A percentile compares a stretch with the other conserved stretches of the same genome.
These are phyloP conservation scores for Termitomyces sp. DNA, from an alignment of 768 basidiomycete species.

Conservation along the genomic window DNA sequence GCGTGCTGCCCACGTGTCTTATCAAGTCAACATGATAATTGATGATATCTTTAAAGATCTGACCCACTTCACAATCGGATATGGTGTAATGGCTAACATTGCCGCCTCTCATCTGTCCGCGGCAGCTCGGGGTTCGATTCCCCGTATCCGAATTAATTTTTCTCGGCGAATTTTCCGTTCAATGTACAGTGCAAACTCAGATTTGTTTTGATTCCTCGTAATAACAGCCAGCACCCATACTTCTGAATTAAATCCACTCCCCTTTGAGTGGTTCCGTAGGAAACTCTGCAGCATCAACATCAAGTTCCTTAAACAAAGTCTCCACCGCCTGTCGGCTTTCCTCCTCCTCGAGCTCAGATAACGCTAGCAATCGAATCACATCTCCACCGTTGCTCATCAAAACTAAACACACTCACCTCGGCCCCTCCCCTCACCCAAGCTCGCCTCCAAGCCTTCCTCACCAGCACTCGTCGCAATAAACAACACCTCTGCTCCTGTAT, in stretches of 20 bases:
- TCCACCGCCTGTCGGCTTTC: conserved; percentile 34
- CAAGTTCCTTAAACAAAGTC: conserved; percentile 40
- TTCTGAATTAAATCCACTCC: conserved; percentile 35
- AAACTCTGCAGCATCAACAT: conserved; percentile 32
- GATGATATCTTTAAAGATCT: no score
- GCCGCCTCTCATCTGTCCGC: conserved; percentile 52
- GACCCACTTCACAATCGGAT: conserved; percentile 20
- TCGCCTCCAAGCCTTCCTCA: conserved; percentile 40
- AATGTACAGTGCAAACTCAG: no score
- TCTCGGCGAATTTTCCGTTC: no score
- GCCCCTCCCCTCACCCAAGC: conserved; percentile 47
- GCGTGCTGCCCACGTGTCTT: no score
- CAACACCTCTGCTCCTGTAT: conserved; percentile 47
- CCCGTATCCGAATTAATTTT: conserved; percentile 38
- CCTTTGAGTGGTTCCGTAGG: conserved; percentile 45
- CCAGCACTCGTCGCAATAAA: conserved; percentile 48
- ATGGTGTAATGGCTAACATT: conserved; percentile 67
- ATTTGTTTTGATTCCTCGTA: no score
- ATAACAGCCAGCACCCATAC: no score
- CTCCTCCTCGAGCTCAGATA: conserved; percentile 31
- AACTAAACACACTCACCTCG: conserved; percentile 30
- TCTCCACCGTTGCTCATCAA: background rate
- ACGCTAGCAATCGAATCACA: conserved; percentile 21
- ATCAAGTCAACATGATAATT: no score
- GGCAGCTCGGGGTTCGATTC: conserved; percentile 56